Conservation (phyloP, 2,329 filamentous ascomycete genomes). For the Aspergillus fijiensis region DNA sequence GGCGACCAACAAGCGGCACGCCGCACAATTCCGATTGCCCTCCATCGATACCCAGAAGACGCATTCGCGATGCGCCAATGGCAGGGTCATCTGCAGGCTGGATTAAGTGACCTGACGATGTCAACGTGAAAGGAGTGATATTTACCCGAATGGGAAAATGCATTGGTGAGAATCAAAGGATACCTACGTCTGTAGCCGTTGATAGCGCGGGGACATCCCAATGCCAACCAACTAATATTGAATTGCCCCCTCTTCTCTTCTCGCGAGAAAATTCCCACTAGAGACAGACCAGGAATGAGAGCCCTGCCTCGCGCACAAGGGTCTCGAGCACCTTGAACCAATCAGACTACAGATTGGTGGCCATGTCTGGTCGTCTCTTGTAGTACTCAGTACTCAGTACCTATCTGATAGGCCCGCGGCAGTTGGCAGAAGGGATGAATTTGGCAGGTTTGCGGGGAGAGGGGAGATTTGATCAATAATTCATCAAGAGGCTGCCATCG, state of each 20-base stretch:
- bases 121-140: background rate
- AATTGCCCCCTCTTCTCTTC: background rate
- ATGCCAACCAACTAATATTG: constrained; percentile 6
- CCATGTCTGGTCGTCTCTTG: background rate
- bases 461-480: background rate
- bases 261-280: background rate
- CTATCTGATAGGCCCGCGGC: too few relatives aligned
- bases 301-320: constrained; percentile 5
- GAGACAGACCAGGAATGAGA: background rate
- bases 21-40: background rate
- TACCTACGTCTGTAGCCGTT: constrained; percentile 1
- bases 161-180: background rate
- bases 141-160: constrained; percentile 18
- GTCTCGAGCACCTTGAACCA: constrained; percentile 6
- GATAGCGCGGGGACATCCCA: constrained; percentile 6
- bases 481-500: background rate
- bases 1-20: background rate
- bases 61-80: background rate
- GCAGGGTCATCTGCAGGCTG: background rate
- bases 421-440: too few relatives aligned
- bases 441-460: constrained; percentile 14
- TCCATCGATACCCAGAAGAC: background rate
- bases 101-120: background rate
- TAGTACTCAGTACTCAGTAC: background rate
- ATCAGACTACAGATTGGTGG: constrained; percentile 1